phyloP scores from a whole-genome alignment of 83 land plant species.

The Thuja plicata region DNA sequence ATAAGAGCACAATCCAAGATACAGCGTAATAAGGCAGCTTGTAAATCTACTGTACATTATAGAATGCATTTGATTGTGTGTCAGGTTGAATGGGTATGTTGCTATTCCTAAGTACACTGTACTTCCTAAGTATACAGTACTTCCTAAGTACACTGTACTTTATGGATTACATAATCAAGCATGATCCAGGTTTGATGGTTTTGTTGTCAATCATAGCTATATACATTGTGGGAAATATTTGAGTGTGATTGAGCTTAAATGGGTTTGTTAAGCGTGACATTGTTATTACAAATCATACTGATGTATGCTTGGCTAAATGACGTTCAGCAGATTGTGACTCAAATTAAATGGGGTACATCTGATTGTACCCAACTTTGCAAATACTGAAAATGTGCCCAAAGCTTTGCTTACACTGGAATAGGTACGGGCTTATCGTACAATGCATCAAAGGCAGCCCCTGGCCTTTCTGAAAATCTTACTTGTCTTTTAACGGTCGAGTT shows the following conservation, averaged over 20 bases:
- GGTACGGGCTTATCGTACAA: not conserved
- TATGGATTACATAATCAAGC: not conserved
- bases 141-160: not conserved
- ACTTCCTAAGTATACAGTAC: not conserved
- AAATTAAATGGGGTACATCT: not conserved
- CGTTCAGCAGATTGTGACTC: too few species aligned
- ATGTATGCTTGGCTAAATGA: not conserved
- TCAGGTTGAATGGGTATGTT: not conserved
- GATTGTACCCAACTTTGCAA: not conserved
- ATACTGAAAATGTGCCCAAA: not conserved
- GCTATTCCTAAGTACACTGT: not conserved
- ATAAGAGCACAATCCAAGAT: not conserved
- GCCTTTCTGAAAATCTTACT: not conserved
- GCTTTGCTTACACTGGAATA: not conserved
- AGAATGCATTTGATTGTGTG: not conserved
- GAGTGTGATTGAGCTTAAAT: not conserved
- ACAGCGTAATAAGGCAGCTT: not conserved
- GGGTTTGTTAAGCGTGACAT: too few species aligned
- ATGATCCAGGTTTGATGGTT: not conserved
- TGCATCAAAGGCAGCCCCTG: not conserved
- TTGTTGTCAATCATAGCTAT: not conserved
- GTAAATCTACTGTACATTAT: not conserved
- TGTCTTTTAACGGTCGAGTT: not conserved
- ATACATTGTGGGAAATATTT: not conserved
- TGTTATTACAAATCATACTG: not conserved